phyloP scores from a whole-genome alignment of 2,329 filamentous ascomycete species.

The Sarocladium kiliense region DNA sequence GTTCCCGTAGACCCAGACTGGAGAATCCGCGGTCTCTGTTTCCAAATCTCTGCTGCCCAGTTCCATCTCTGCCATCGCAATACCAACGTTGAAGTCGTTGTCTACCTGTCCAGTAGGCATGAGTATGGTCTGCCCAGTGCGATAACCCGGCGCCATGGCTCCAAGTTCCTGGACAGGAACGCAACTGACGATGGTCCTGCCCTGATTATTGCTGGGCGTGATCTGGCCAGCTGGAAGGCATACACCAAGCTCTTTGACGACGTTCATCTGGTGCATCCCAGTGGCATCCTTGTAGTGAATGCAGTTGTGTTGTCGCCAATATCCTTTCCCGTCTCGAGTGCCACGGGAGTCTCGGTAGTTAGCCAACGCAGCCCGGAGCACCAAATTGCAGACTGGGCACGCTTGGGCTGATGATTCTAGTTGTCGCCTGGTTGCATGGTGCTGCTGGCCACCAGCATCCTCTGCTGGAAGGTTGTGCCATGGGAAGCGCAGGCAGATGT shows the following conservation, averaged over 20 bases:
- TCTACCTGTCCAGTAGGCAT: neutral
- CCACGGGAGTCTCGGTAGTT: neutral
- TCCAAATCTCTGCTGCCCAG: neutral
- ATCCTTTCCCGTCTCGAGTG: neutral
- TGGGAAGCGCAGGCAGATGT: neutral
- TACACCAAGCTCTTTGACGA: neutral
- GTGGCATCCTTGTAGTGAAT: neutral
- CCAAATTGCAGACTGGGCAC: neutral
- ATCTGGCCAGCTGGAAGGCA: neutral
- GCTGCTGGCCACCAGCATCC: neutral
- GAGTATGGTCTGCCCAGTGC: neutral
- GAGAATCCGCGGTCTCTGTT: neutral
- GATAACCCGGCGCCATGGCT: neutral
- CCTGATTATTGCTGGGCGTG: neutral
- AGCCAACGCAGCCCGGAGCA: neutral
- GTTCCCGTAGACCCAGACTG: neutral
- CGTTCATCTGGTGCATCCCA: neutral
- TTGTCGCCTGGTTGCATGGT: neutral
- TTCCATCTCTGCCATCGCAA: neutral
- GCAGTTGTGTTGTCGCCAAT: slow-evolving; percentile 3
- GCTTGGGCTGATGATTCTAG: neutral
- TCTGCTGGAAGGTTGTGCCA: slow-evolving; percentile 1
- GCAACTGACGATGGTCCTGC: neutral
- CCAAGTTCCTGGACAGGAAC: neutral
- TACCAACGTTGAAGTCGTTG: neutral